phyloP scores from a whole-genome alignment of 768 basidiomycete genomes.

The Lactifluus pinguis region DNA sequence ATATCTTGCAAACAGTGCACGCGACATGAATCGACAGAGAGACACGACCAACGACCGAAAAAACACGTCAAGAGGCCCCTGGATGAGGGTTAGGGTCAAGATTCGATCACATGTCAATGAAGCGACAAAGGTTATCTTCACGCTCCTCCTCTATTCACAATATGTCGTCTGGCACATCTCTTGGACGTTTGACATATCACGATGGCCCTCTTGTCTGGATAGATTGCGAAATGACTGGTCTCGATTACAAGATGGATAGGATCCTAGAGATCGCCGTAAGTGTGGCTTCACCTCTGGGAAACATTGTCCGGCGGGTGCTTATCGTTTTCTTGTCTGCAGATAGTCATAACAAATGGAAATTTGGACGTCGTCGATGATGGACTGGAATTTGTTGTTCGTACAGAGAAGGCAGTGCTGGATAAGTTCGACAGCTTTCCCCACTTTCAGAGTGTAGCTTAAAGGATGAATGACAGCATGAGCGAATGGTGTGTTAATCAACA shows the following conservation, averaged over 20 bases:
- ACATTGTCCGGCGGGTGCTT: not conserved
- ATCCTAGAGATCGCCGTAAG: constrained; percentile 74
- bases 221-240: constrained; percentile 84
- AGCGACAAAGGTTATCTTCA: no score
- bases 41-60: not conserved
- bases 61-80: not conserved
- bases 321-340: constrained; percentile 32
- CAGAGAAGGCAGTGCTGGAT: constrained; percentile 62
- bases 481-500: constrained; percentile 85
- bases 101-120: not conserved
- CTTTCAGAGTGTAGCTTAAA: not conserved
- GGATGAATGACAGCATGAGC: constrained; percentile 52
- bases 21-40: constrained; percentile 15
- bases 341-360: constrained; percentile 82
- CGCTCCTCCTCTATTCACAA: not conserved
- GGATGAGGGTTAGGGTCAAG: constrained; percentile 10
- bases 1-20: not conserved
- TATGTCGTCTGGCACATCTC: constrained; percentile 1
- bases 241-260: constrained; percentile 55
- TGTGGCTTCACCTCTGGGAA: constrained; percentile 14
- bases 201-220: constrained; percentile 74
- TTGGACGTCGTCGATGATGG: constrained; percentile 76
- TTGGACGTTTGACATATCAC: constrained; percentile 25
- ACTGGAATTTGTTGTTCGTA: constrained; percentile 63
- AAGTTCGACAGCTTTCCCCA: constrained; percentile 34